A percentile compares a stretch with the other conserved stretches of the same genome.
These are phyloP conservation scores for Diddensiella transvaalensis DNA, from an alignment of 805 yeast species.

Conservation along the genomic window DNA sequence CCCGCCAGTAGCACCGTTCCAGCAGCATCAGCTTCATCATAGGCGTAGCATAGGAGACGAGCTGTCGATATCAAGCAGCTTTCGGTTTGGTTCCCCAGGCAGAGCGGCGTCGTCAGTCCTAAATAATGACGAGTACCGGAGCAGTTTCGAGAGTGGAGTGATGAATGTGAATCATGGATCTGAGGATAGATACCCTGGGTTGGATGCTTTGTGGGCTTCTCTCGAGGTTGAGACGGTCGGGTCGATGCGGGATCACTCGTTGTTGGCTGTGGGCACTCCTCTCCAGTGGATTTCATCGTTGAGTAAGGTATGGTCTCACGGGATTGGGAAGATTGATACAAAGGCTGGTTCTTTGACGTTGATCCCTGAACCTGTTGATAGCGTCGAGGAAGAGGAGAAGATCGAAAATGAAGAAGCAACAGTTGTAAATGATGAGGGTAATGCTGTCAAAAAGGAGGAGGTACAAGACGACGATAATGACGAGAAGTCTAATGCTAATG, in stretches of 20 bases:
- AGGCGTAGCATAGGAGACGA: not conserved
- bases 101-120: not conserved
- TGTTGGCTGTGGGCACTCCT: slow-evolving; percentile 12
- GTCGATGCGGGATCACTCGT: slow-evolving; percentile 15
- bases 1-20: not conserved
- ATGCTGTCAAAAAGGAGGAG: too few species aligned
- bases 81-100: too few species aligned
- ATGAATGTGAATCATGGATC: not conserved
- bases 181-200: slow-evolving; percentile 1
- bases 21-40: not conserved
- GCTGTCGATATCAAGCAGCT: not conserved
- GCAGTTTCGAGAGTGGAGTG: not conserved
- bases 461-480: not conserved
- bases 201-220: slow-evolving; percentile 7
- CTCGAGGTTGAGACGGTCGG: slow-evolving; percentile 10
- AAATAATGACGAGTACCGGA: not conserved
- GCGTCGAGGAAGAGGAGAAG: not conserved
- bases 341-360: slow-evolving; percentile 11
- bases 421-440: too few species aligned
- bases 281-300: slow-evolving; percentile 22
- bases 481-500: not conserved
- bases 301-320: slow-evolving; percentile 8
- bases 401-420: not conserved
- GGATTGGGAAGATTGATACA: slow-evolving; percentile 13
- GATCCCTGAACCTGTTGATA: slow-evolving; percentile 2